Percentiles rank a stretch among this genome's conserved stretches.
These are phyloP conservation scores for Polyporus arcularius DNA, from an alignment of 768 basidiomycete species.

Conservation along the genomic window DNA sequence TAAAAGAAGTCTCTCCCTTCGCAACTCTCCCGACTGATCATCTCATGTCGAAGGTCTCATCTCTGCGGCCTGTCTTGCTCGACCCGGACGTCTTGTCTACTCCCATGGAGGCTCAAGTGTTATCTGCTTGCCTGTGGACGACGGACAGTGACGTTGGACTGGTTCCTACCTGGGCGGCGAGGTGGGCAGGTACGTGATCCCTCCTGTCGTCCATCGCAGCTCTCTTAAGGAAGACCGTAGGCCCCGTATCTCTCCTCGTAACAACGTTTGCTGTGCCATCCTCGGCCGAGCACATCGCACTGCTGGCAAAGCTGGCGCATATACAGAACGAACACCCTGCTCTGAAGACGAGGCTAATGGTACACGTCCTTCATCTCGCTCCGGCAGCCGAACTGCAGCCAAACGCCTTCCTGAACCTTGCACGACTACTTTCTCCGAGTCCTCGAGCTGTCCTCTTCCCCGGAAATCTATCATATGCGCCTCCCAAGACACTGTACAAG, in stretches of 20 bases:
- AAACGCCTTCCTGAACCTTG: conserved; percentile 62
- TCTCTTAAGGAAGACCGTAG: conserved; percentile 26
- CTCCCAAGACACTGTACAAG: conserved; percentile 27
- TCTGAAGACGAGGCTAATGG: conserved; percentile 32
- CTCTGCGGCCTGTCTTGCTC: conserved; percentile 24
- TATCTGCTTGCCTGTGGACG: conserved; percentile 56
- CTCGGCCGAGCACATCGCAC: conserved; percentile 25
- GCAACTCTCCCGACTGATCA: conserved; percentile 18
- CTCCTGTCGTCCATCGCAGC: neutral
- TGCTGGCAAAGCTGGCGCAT: conserved; percentile 21
- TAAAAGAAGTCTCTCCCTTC: conserved; percentile 8
- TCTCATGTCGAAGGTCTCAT: conserved; percentile 28
- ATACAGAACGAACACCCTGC: conserved; percentile 12
- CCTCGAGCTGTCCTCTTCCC: conserved; percentile 54
- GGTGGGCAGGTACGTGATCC: conserved; percentile 46
- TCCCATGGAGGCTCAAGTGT: conserved; percentile 4
- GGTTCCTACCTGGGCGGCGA: conserved; percentile 36
- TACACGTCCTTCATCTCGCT: conserved; percentile 51
- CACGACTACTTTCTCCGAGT: conserved; percentile 58
- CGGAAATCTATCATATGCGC: conserved; percentile 36
- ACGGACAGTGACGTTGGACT: conserved; percentile 36
- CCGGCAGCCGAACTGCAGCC: conserved; percentile 37
- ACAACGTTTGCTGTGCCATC: conserved; percentile 38
- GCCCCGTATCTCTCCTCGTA: conserved; percentile 52
- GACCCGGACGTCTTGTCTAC: conserved; percentile 22